Base-by-base conservation (phyloP, 345 rosid species). In the Eutrema heterophyllum region DNA sequence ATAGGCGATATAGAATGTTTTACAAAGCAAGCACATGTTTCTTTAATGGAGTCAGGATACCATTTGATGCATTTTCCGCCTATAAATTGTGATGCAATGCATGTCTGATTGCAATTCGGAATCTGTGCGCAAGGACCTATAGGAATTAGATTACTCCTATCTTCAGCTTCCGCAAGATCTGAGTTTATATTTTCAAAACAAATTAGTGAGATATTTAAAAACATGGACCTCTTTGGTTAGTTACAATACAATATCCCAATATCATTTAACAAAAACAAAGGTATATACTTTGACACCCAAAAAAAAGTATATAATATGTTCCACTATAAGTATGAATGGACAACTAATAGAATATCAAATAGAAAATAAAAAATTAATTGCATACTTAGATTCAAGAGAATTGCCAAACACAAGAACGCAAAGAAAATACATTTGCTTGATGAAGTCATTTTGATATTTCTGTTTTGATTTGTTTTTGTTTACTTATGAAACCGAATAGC, bases 51-150 rank as follows among this genome's bases (percentile, higher is more conserved):
- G 21, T 11, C 4, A 1, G 72, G 41, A 66, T 65, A 65, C 78
- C 71, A 73, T 38, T 45, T 45, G 3, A 74, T 74, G 39, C 78
- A 74, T 49, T 66, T 58, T 49, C 78, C 72, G n/a, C 67, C 60
- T 30, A 29, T 4, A 57, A 57, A 57, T 57, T 65, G 50, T 39
- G 68, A 61, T 61, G 6, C 62, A 29, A 71, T 74, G 60, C 78
- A 74, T 48, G 61, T 29, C n/a, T 74, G 18, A 49, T 59, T 74
- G 72, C 78, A 74, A 27, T 74, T 18, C 3, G 18, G 43, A 57
- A 74, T 46, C 60, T 74, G 1, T 38, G 43, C 13, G 56, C 72
- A 66, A 12, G 67, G 67, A 29, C 78, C 78, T 38, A 74, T 46
- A 7, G 78, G 78, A 66, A 73, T 57, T 39, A 73, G 43, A 5